Evolutionary conservation across 768 basidiomycete genomes (phyloP).

Genomic region (Sarcomyxa edulis): DNA sequence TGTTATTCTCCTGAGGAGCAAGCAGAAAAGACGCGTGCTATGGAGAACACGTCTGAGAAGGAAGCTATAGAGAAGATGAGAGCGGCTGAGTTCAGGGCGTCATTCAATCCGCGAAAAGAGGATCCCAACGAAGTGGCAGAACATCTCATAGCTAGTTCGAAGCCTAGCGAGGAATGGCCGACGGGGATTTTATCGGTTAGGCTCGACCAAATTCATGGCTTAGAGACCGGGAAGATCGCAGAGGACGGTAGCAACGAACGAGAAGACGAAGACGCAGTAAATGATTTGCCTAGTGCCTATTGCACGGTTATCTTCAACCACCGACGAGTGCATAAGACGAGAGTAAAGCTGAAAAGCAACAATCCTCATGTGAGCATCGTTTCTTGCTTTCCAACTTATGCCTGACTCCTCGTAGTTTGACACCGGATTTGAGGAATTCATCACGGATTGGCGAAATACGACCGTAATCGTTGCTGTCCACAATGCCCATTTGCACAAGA

Average conservation of each 20-base stretch:
- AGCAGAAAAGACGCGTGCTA: no score
- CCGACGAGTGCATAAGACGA: conserved; percentile 36
- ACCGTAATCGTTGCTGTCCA: conserved; percentile 63
- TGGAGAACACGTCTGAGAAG: conserved; percentile 25
- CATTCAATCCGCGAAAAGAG: no score
- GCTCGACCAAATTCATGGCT: conserved; percentile 60
- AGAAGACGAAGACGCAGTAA: no score
- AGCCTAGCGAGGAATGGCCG: conserved; percentile 57
- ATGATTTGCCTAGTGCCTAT: conserved; percentile 62
- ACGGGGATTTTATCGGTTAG: conserved; percentile 62
- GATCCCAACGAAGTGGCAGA: no score
- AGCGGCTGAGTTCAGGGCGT: no score
- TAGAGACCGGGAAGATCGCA: conserved; percentile 55
- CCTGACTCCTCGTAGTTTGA: conserved; percentile 37
- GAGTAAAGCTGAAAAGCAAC: conserved; percentile 39
- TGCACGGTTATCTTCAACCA: conserved; percentile 45
- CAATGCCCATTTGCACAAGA: conserved; percentile 52
- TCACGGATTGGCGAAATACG: conserved; percentile 55
- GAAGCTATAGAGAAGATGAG: conserved; percentile 27
- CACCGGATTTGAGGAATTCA: conserved; percentile 65
- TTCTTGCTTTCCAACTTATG: background rate
- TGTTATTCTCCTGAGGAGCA: no score
- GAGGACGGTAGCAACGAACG: conserved; percentile 50
- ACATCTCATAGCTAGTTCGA: conserved; percentile 38
- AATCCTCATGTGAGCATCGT: conserved; percentile 38